These are phyloP conservation scores for Stephania cephalantha DNA, from an alignment of 164 flowering plant species.

Conservation along the genomic window DNA sequence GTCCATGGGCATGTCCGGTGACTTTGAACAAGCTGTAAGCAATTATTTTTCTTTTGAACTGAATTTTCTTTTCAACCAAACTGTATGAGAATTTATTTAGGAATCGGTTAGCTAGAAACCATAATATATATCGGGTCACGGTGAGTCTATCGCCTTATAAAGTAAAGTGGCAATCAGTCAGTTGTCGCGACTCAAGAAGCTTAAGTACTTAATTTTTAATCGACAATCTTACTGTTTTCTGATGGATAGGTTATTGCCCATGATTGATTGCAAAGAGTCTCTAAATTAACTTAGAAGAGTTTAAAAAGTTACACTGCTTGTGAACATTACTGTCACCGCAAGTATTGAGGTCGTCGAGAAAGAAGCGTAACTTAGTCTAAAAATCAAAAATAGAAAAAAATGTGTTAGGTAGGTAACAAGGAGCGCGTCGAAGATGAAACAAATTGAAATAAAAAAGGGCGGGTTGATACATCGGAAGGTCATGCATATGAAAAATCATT, in stretches of 20 bases:
- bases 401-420: not conserved
- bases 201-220: too few species aligned
- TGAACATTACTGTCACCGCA: not conserved
- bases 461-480: not conserved
- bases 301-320: not conserved
- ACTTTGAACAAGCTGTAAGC: constrained; percentile 90
- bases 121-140: too few species aligned
- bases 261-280: not conserved
- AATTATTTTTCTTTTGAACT: not conserved
- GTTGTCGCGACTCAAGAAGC: too few species aligned
- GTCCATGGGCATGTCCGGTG: constrained; percentile 99
- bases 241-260: not conserved
- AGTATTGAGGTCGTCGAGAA: not conserved
- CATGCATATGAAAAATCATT: not conserved
- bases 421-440: not conserved
- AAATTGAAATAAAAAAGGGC: too few species aligned
- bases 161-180: too few species aligned
- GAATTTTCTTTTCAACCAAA: not conserved
- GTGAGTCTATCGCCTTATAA: too few species aligned
- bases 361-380: not conserved
- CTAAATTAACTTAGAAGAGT: not conserved
- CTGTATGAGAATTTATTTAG: not conserved
- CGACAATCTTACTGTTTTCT: too few species aligned
- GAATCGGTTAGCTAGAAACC: too few species aligned
- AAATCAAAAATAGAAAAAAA: not conserved